Evolutionary conservation across 2,329 filamentous ascomycete genomes (phyloP).

Genomic region (Endothia cerciana): DNA sequence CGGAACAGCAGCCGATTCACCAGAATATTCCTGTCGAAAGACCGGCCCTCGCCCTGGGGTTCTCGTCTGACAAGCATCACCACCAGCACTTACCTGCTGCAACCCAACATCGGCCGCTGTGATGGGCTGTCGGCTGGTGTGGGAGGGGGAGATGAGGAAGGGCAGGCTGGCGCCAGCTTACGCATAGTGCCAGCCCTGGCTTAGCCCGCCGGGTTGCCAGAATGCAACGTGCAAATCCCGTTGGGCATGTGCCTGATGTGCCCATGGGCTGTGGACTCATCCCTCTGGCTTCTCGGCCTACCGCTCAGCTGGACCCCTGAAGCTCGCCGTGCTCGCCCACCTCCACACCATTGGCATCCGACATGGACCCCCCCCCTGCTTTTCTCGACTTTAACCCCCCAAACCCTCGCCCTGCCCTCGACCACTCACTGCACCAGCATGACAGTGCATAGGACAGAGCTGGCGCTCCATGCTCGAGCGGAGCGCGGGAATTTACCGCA

Average conservation of each 20-base stretch:
- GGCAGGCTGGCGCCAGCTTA: constrained; percentile 8
- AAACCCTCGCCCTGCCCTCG: constrained; percentile 3
- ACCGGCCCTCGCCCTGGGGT: too few relatives aligned
- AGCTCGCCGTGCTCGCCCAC: not conserved
- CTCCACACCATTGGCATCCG: constrained; percentile 17
- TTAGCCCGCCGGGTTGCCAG: constrained; percentile 17
- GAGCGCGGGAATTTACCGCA: not conserved
- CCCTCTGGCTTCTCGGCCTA: constrained; percentile 28
- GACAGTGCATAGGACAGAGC: not conserved
- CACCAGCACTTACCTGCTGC: too few relatives aligned
- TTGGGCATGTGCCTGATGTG: constrained; percentile 31
- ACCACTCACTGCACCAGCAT: constrained; percentile 13
- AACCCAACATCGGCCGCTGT: not conserved
- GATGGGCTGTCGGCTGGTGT: constrained; percentile 8
- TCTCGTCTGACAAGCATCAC: too few relatives aligned
- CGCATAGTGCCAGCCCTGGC: constrained; percentile 21
- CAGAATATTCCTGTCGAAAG: too few relatives aligned
- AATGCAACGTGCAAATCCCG: constrained; percentile 25
- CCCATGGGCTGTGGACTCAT: constrained; percentile 22
- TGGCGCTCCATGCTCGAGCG: not conserved
- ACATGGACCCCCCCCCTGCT: constrained; percentile 13
- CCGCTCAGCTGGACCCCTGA: constrained; percentile 14
- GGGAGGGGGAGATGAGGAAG: not conserved
- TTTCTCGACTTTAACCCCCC: constrained; percentile 13
- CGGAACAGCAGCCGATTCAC: too few relatives aligned